Evolutionary conservation across 2,329 filamentous ascomycete species (phyloP).

Genomic region (Coniosporium tulheliwenetii): DNA sequence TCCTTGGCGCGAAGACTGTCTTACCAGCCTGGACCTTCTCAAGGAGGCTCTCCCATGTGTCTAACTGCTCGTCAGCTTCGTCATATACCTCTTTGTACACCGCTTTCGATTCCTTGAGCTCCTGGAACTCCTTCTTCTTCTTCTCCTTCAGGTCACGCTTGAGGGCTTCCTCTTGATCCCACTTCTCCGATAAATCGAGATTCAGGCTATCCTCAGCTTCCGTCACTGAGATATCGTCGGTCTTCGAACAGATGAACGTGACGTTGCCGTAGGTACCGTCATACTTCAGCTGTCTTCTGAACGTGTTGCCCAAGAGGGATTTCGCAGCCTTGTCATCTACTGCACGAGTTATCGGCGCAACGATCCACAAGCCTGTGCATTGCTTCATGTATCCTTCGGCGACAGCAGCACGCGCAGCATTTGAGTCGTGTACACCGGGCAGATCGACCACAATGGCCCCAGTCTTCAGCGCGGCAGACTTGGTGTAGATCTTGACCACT

Average conservation of each 20-base stretch:
- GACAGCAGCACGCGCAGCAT: constrained; percentile 42
- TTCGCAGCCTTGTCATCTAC: constrained; percentile 46
- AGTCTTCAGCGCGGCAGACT: constrained; percentile 33
- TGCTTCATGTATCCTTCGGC: constrained; percentile 44
- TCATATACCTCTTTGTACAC: constrained; percentile 18
- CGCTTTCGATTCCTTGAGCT: constrained; percentile 17
- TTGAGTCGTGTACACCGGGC: constrained; percentile 43
- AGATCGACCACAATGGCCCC: constrained; percentile 42
- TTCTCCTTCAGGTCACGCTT: constrained; percentile 5
- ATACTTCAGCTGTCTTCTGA: constrained; percentile 43
- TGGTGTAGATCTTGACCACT: constrained; percentile 36
- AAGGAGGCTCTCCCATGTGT: constrained; percentile 27
- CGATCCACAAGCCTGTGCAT: constrained; percentile 44
- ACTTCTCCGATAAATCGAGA: constrained; percentile 14
- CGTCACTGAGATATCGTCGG: constrained; percentile 40
- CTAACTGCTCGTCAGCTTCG: constrained; percentile 25
- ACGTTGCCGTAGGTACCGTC: constrained; percentile 38
- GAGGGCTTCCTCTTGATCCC: constrained; percentile 12
- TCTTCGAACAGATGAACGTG: constrained; percentile 48
- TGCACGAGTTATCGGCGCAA: constrained; percentile 44
- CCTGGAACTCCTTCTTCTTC: constrained; percentile 8
- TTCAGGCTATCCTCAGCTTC: constrained; percentile 26
- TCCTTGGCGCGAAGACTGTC: constrained; percentile 23
- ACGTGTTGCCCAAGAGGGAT: constrained; percentile 37
- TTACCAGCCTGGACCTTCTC: constrained; percentile 24